Percentiles rank a stretch among this genome's conserved stretches.
Conservation (phyloP, 306 rosid species). For the Ammopiptanthus mongolicus region DNA sequence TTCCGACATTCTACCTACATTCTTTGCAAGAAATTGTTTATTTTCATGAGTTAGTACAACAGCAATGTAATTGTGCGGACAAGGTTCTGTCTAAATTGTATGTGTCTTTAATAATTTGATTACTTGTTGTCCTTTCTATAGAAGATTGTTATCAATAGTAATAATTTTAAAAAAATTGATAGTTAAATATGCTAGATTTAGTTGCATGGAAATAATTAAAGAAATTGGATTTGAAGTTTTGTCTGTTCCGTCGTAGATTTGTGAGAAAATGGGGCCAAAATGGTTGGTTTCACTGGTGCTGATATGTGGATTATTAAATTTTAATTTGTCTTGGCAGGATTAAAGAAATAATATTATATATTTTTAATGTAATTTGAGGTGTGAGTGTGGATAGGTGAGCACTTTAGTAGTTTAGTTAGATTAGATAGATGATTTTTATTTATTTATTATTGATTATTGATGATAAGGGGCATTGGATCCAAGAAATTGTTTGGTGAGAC, state of each 20-base stretch:
- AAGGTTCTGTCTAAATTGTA: not conserved
- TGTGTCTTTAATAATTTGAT: not conserved
- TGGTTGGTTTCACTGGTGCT: conserved; percentile 23
- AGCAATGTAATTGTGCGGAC: not conserved
- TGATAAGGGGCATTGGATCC: conserved; percentile 43
- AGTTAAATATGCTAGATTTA: not conserved
- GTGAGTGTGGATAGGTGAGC: conserved; percentile 26
- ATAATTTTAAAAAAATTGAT: not conserved
- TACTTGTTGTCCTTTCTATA: not conserved
- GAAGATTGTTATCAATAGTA: not conserved
- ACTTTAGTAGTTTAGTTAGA: not conserved
- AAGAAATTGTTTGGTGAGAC: conserved; percentile 36
- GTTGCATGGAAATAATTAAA: not conserved
- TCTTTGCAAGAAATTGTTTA: not conserved
- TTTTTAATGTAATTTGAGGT: conserved; percentile 4
- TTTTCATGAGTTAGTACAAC: not conserved
- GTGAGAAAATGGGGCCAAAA: conserved; percentile 28
- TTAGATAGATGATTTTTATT: not conserved
- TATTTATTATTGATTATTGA: not conserved
- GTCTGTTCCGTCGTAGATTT: conserved; percentile 22
- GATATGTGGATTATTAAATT: conserved; percentile 17
- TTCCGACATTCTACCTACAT: not conserved
- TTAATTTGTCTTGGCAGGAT: conserved; percentile 14
- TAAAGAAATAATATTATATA: not conserved
- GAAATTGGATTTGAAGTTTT: conserved; percentile 15